phyloP scores from a whole-genome alignment of 2,329 filamentous ascomycete genomes.

The Paraphoma chrysanthemicola region DNA sequence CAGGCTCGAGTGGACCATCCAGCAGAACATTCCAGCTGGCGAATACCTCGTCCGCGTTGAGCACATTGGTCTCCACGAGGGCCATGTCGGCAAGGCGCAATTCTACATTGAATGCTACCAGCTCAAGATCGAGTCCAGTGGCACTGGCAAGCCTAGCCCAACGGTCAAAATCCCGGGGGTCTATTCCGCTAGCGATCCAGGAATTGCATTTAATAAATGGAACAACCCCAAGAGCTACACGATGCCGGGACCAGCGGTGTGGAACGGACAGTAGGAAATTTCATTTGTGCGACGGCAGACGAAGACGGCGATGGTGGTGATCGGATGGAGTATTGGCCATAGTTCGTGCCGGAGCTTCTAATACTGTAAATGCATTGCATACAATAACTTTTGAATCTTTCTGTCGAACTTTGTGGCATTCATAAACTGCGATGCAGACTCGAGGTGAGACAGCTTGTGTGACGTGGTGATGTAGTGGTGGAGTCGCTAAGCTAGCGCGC shows the following conservation, averaged over 20 bases:
- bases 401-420: too few relatives aligned
- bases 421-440: neutral
- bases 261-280: conserved; percentile 16
- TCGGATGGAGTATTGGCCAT: conserved; percentile 3
- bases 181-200: conserved; percentile 56
- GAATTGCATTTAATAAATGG: conserved; percentile 57
- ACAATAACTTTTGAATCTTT: neutral
- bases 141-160: conserved; percentile 52
- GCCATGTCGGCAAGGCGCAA: conserved; percentile 38
- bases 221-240: conserved; percentile 41
- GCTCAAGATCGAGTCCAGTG: conserved; percentile 54
- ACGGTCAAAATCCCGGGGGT: conserved; percentile 58
- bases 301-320: neutral
- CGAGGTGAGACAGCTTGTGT: conserved; percentile 5
- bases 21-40: conserved; percentile 50
- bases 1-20: conserved; percentile 53
- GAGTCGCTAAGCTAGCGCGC: conserved; percentile 13
- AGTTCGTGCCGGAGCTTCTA: too few relatives aligned
- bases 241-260: conserved; percentile 41
- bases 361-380: neutral
- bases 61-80: conserved; percentile 44
- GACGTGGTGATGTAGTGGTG: conserved; percentile 21
- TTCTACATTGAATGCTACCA: conserved; percentile 51
- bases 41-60: conserved; percentile 47
- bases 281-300: neutral